Evolutionary conservation across 768 basidiomycete genomes (phyloP).

Genomic region (Leccinum truebloodii): DNA sequence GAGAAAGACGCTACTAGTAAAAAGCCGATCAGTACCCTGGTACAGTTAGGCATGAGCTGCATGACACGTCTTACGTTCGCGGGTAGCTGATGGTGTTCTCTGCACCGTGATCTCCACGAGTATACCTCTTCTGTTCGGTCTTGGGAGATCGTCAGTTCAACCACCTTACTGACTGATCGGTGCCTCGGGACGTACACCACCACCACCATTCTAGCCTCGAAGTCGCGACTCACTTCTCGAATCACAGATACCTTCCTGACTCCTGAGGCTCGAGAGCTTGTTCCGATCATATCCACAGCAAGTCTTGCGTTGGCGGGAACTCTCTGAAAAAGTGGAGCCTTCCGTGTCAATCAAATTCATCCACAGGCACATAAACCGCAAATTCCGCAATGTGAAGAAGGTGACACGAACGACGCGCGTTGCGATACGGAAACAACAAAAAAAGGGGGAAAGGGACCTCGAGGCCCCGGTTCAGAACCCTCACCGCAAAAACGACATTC

Average conservation of each 20-base stretch:
- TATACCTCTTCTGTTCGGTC: neutral
- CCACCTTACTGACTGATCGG: neutral
- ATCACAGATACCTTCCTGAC: constrained; percentile 17
- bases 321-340: neutral
- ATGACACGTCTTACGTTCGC: neutral
- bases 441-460: constrained; percentile 1
- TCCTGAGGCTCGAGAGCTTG: constrained; percentile 15
- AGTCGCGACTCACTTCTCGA: constrained; percentile 1
- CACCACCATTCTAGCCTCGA: constrained; percentile 4
- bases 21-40: neutral
- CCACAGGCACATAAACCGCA: neutral
- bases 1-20: neutral
- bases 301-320: constrained; percentile 1
- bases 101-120: neutral
- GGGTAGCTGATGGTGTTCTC: neutral
- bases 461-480: constrained; percentile 10
- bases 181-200: neutral
- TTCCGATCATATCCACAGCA: constrained; percentile 5
- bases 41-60: neutral
- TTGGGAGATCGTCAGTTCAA: neutral
- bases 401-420: neutral
- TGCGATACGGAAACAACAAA: neutral
- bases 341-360: neutral
- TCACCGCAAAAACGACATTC: constrained; percentile 10
- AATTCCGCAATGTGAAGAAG: constrained; percentile 6